Percentiles rank a stretch among this genome's conserved stretches.
phyloP scores from a whole-genome alignment of 805 yeast species.

The Ogataea degrootiae region DNA sequence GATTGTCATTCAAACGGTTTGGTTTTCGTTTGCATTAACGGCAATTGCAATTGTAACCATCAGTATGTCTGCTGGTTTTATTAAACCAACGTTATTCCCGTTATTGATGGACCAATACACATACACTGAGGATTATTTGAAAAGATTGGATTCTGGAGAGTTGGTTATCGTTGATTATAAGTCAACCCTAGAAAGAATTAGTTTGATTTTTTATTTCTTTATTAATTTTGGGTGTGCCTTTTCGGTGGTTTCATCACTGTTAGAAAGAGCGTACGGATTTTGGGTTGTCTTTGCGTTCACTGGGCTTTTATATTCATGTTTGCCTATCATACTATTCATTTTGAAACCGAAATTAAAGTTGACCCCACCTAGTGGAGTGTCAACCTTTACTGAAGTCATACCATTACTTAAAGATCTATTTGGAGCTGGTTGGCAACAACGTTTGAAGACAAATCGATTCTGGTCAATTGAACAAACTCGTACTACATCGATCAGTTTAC shows the following conservation, averaged over 20 bases:
- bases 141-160: slow-evolving; percentile 48
- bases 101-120: slow-evolving; percentile 58
- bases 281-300: slow-evolving; percentile 50
- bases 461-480: slow-evolving; percentile 33
- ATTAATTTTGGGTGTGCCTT: slow-evolving; percentile 51
- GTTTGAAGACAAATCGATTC: slow-evolving; percentile 34
- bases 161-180: slow-evolving; percentile 51
- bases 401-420: slow-evolving; percentile 35
- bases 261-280: slow-evolving; percentile 45
- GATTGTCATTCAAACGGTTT: slow-evolving; percentile 26
- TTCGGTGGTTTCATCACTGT: slow-evolving; percentile 43
- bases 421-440: slow-evolving; percentile 35
- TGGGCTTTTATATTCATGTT: slow-evolving; percentile 44
- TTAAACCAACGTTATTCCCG: slow-evolving; percentile 49
- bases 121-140: slow-evolving; percentile 47
- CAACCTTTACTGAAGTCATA: slow-evolving; percentile 37
- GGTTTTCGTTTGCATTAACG: slow-evolving; percentile 30
- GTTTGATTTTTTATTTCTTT: slow-evolving; percentile 46
- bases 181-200: slow-evolving; percentile 35
- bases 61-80: slow-evolving; percentile 46
- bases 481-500: slow-evolving; percentile 26
- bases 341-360: slow-evolving; percentile 32
- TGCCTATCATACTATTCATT: slow-evolving; percentile 40
- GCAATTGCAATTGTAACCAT: slow-evolving; percentile 35
- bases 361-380: slow-evolving; percentile 36